Conservation (phyloP, 2,329 filamentous ascomycete genomes). For the Fusarium poae region DNA sequence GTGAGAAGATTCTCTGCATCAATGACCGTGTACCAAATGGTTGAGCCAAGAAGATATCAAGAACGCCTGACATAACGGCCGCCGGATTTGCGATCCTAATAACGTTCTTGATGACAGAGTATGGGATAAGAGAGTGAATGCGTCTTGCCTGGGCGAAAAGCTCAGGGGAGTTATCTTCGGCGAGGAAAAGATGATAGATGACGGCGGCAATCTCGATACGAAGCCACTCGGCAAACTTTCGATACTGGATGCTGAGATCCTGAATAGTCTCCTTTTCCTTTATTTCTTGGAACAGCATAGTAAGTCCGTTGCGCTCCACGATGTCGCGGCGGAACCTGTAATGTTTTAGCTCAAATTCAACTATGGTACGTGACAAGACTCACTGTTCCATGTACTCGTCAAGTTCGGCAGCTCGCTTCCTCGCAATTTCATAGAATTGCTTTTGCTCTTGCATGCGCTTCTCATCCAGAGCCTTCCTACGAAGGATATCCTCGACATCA, state of each 20-base stretch:
- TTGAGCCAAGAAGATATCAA: slow-evolving; percentile 95
- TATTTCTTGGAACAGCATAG: slow-evolving; percentile 93
- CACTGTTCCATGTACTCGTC: slow-evolving; percentile 98
- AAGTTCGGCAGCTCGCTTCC: slow-evolving; percentile 88
- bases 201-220: slow-evolving; percentile 97
- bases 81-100: slow-evolving; percentile 97
- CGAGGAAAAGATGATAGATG: slow-evolving; percentile 95
- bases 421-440: slow-evolving; percentile 94
- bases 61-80: slow-evolving; percentile 93
- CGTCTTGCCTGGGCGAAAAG: slow-evolving; percentile 93
- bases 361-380: slow-evolving; percentile 48
- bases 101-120: slow-evolving; percentile 93
- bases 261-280: slow-evolving; percentile 88
- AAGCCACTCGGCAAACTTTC: slow-evolving; percentile 98
- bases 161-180: slow-evolving; percentile 97
- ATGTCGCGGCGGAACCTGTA: slow-evolving; percentile 74
- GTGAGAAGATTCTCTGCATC: slow-evolving; percentile 92
- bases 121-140: slow-evolving; percentile 95
- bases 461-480: slow-evolving; percentile 85
- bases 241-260: slow-evolving; percentile 93
- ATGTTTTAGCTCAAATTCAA: slow-evolving; percentile 35
- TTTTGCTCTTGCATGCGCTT: slow-evolving; percentile 92
- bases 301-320: slow-evolving; percentile 83
- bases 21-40: slow-evolving; percentile 91
- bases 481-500: slow-evolving; percentile 83